These are phyloP conservation scores for Lepidium didymum DNA, from an alignment of 345 rosid genomes.

Conservation along the genomic window DNA sequence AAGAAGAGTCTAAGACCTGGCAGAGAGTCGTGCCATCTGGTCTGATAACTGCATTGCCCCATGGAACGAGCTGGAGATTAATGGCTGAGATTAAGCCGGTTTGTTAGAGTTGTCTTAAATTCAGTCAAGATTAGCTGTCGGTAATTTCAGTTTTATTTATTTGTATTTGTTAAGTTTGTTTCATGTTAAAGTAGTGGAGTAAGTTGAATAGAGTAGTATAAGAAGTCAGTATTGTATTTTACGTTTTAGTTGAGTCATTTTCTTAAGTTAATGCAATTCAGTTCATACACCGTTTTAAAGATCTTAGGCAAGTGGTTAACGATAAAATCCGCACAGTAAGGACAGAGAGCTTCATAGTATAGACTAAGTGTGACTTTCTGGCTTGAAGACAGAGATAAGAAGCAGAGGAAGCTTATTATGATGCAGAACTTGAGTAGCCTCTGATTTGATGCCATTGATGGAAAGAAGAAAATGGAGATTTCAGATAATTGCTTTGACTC, in stretches of 20 bases:
- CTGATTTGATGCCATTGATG: slow-evolving; percentile 19
- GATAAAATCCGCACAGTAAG: slow-evolving; percentile 65
- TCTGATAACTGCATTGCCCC: slow-evolving; percentile 59
- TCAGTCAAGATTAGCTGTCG: too few relatives aligned
- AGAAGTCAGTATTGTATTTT: too few relatives aligned
- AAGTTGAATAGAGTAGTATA: too few relatives aligned
- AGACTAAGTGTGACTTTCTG: slow-evolving; percentile 51
- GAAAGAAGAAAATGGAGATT: not conserved
- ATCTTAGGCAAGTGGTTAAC: slow-evolving; percentile 57
- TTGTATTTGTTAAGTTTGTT: too few relatives aligned
- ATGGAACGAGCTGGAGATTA: slow-evolving; percentile 67
- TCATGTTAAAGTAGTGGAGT: too few relatives aligned
- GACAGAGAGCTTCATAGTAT: slow-evolving; percentile 77
- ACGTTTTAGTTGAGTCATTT: too few relatives aligned
- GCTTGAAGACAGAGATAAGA: slow-evolving; percentile 11
- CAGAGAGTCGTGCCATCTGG: slow-evolving; percentile 43
- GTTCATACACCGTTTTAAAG: slow-evolving; percentile 30
- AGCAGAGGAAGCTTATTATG: not conserved
- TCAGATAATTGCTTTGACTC: not conserved
- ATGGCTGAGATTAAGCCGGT: slow-evolving; percentile 50
- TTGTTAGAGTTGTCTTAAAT: too few relatives aligned
- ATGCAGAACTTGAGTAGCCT: not conserved
- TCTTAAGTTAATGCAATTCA: too few relatives aligned
- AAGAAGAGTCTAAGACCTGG: slow-evolving; percentile 48
- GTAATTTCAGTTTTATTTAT: too few relatives aligned